Base-by-base conservation (phyloP, 2,329 filamentous ascomycete species). In the Xylariomycetidae sp. region DNA sequence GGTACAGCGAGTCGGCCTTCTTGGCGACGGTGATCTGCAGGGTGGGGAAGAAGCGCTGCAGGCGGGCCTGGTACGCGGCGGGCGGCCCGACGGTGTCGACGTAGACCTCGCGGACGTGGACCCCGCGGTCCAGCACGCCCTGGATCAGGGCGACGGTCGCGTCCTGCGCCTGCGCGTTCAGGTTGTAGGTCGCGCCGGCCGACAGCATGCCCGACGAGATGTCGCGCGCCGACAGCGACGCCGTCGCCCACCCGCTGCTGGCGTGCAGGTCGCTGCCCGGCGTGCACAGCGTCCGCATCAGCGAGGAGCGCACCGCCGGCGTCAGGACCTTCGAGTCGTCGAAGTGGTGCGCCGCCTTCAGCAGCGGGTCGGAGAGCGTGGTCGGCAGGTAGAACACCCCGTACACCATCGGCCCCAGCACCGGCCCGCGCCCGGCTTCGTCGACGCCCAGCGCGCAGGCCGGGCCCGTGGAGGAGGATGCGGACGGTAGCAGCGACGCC, bases 141-240 rank as follows among this genome's bases (percentile, higher is more conserved):
- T 77, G 70, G 51, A 96, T 90, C 32, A 98, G 69, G 24, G 76
- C 75, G 16, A 94, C 77, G 0, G 90, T 96, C 4, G 90, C 85
- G 59, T 95, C 89, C 77, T 92, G 83, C 13, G 90, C 90, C 61
- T 98, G 92, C 4, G 88, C 87, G 57, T 98, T 98, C 44, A 98
- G 76, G 57, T 98, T 98, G 64, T 95, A 93, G 4, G 67, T 57
- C 13, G 64, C 62, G 7, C 53, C 51, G 6, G 67, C 65, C 7
- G 67, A 65, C 50, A 92, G 68, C 85, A 93, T 93, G 49, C 76
- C 75, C 6, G 86, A 74, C 25, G 72, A 76, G 49, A 95, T 94
- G 62, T 90, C 85, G 27, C 82, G 76, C 7, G 92, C 88, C 0
- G 86, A 94, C 43, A 96, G 76, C 13, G 82, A 70, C 15, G 81